Conservation (phyloP, 441 rosid genomes). For the Raphanus hybrid region DNA sequence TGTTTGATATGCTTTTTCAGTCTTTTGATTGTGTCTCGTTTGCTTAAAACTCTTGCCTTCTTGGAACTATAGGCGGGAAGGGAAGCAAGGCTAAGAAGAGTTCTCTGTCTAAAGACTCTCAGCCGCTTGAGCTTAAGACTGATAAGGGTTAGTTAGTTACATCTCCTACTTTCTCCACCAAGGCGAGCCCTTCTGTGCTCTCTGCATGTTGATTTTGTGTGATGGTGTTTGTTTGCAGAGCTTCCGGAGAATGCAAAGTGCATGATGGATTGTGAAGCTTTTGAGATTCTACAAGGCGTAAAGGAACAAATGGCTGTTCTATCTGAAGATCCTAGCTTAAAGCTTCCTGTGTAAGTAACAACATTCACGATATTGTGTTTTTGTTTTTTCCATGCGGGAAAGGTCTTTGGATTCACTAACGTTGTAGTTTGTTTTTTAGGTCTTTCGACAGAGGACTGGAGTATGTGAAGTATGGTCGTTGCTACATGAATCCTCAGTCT, state of each 20-base stretch:
- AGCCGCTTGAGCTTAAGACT: slow-evolving; percentile 62
- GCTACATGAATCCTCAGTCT: slow-evolving; percentile 61
- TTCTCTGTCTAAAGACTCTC: slow-evolving; percentile 52
- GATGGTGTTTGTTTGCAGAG: slow-evolving; percentile 45
- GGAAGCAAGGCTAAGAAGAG: slow-evolving; percentile 54
- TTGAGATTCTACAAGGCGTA: slow-evolving; percentile 63
- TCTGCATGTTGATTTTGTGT: background rate
- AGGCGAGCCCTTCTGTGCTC: background rate
- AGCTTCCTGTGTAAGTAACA: slow-evolving; percentile 71
- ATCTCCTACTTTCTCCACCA: background rate
- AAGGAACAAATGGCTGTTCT: slow-evolving; percentile 77
- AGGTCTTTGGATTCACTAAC: slow-evolving; percentile 14
- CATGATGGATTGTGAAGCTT: slow-evolving; percentile 86
- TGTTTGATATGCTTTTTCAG: background rate
- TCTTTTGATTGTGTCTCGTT: background rate
- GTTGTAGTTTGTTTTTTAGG: slow-evolving; percentile 47
- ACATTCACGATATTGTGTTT: slow-evolving; percentile 11
- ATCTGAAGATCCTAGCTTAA: slow-evolving; percentile 76
- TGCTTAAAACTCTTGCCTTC: slow-evolving; percentile 1
- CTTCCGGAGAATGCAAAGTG: slow-evolving; percentile 71
- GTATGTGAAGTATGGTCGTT: slow-evolving; percentile 54
- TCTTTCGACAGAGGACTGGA: slow-evolving; percentile 73
- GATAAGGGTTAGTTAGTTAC: slow-evolving; percentile 56
- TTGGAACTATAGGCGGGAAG: slow-evolving; percentile 54
- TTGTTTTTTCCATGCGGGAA: slow-evolving; percentile 8